Conservation (phyloP, 1,139 yeast genomes). For the Fermentozyma sake region DNA sequence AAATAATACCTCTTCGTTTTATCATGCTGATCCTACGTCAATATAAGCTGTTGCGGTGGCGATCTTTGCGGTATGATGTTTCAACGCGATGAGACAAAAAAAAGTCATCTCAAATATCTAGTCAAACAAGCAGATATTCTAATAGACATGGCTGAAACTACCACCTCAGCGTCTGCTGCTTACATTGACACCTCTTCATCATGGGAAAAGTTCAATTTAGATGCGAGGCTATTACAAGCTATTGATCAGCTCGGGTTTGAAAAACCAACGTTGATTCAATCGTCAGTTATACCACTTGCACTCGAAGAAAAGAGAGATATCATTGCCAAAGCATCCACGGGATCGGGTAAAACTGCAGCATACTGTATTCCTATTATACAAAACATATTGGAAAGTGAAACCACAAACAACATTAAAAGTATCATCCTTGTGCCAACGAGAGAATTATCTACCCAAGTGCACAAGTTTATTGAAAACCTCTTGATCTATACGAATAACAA, state of each 20-base stretch:
- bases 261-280: constrained; percentile 86
- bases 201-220: constrained; percentile 72
- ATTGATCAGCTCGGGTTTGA: constrained; percentile 75
- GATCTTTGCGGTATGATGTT: no score
- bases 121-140: no score
- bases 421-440: constrained; percentile 80
- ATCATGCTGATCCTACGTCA: no score
- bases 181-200: constrained; percentile 66
- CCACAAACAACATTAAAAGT: constrained; percentile 37
- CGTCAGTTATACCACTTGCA: constrained; percentile 89
- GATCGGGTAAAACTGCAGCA: constrained; percentile 89
- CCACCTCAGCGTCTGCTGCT: constrained; percentile 51
- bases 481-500: constrained; percentile 67
- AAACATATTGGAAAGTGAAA: constrained; percentile 40
- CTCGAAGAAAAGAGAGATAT: constrained; percentile 82
- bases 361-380: constrained; percentile 77
- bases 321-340: constrained; percentile 84
- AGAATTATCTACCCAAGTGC: constrained; percentile 82
- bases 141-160: constrained; percentile 9
- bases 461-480: constrained; percentile 63
- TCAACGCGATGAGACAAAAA: no score
- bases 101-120: no score
- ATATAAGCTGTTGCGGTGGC: no score
- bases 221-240: constrained; percentile 80
- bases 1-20: no score